Percentiles rank a stretch among this genome's conserved stretches.
Evolutionary conservation across 768 basidiomycete genomes (phyloP).

Genomic region (Termitomyces sp.): DNA sequence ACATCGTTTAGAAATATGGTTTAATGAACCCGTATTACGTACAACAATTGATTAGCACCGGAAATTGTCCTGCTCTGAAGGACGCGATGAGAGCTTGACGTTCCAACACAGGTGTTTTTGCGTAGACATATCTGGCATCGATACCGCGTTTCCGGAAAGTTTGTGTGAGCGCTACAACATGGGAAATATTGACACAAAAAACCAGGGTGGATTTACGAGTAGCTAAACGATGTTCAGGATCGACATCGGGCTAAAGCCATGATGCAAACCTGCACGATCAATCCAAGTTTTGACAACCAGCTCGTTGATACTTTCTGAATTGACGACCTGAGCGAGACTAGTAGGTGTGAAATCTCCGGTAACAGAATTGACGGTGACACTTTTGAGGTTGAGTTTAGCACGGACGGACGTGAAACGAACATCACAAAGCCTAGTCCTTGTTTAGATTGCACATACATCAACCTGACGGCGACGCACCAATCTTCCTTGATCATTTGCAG

Average conservation of each 20-base stretch:
- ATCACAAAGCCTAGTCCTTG: constrained; percentile 62
- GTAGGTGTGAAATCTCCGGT: constrained; percentile 81
- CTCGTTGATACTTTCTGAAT: constrained; percentile 71
- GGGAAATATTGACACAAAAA: constrained; percentile 85
- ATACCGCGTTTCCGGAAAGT: constrained; percentile 70
- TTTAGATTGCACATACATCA: constrained; percentile 13
- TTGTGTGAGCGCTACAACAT: constrained; percentile 70
- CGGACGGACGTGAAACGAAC: constrained; percentile 82
- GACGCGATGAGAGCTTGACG: constrained; percentile 56
- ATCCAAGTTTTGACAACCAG: constrained; percentile 82
- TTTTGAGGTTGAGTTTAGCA: constrained; percentile 62
- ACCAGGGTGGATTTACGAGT: constrained; percentile 81
- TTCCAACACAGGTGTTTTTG: constrained; percentile 57
- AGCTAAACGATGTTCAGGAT: constrained; percentile 24
- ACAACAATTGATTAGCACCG: constrained; percentile 91
- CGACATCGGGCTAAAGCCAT: neutral
- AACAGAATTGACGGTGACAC: constrained; percentile 57
- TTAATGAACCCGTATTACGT: constrained; percentile 8
- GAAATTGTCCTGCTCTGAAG: constrained; percentile 71
- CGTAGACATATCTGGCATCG: constrained; percentile 79
- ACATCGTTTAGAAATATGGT: neutral
- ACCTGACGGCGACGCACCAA: constrained; percentile 45
- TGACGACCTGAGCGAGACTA: constrained; percentile 76
- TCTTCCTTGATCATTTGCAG: constrained; percentile 89
- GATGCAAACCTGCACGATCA: constrained; percentile 66